Percentiles rank a stretch among this genome's conserved stretches.
phyloP scores from a whole-genome alignment of 23 red algal genomes.

The Gracilaria caudata region DNA sequence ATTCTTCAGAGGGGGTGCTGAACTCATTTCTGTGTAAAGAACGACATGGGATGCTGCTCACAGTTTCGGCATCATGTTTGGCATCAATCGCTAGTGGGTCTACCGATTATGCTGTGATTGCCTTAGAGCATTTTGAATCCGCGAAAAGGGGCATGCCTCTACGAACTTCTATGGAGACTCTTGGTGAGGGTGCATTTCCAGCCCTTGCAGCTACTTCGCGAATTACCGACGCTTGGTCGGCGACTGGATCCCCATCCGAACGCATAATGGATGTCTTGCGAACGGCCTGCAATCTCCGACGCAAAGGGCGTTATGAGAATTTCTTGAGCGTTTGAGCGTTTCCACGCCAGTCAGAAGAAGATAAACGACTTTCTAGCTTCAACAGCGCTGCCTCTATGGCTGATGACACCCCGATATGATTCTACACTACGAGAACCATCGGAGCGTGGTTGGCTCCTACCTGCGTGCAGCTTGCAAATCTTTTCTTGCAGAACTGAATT shows the following conservation, averaged over 20 bases:
- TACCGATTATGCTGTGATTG: constrained; percentile 16
- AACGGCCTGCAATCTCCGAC: constrained; percentile 22
- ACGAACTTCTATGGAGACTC: constrained; percentile 19
- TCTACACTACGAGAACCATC: constrained; percentile 10
- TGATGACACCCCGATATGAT: constrained; percentile 30
- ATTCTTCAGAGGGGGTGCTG: constrained; percentile 42
- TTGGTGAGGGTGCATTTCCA: constrained; percentile 50
- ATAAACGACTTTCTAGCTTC: constrained; percentile 50
- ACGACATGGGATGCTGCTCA: constrained; percentile 49
- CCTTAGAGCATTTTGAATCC: constrained; percentile 41
- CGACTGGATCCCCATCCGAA: constrained; percentile 24
- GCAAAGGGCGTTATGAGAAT: constrained; percentile 27
- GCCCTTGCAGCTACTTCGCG: constrained; percentile 56
- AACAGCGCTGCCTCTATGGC: constrained; percentile 48
- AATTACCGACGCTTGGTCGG: constrained; percentile 40
- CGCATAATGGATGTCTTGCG: constrained; percentile 25
- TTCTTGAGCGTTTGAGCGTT: constrained; percentile 43
- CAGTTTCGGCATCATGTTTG: constrained; percentile 47
- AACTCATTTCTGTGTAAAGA: constrained; percentile 36
- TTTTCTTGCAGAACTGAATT: constrained; percentile 33
- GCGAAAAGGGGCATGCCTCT: constrained; percentile 40
- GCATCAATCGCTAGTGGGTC: constrained; percentile 52
- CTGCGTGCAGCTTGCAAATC: constrained; percentile 49
- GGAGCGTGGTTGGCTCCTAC: constrained; percentile 52
- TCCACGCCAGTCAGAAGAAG: constrained; percentile 14